phyloP scores from a whole-genome alignment of 2,329 filamentous ascomycete genomes.

The Penicillium digitatum region DNA sequence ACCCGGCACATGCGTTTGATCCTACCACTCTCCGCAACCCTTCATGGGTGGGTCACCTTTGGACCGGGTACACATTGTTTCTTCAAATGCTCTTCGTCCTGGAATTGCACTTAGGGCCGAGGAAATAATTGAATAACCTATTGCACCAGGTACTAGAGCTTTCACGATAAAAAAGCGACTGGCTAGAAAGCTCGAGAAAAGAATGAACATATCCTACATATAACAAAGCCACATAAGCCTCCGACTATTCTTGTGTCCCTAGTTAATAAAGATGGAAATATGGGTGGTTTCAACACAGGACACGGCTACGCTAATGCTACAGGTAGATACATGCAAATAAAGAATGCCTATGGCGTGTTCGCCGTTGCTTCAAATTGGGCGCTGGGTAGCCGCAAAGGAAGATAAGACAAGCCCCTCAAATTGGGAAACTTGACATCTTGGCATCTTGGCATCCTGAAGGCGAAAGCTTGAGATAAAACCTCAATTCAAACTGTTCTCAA shows the following conservation, averaged over 20 bases:
- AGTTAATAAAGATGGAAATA: not conserved
- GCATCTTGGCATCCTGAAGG: not conserved
- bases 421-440: not conserved
- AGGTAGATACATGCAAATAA: not conserved
- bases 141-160: too few relatives aligned
- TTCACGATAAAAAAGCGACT: too few relatives aligned
- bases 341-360: not conserved
- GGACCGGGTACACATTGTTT: not conserved
- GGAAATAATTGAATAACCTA: too few relatives aligned
- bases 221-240: too few relatives aligned
- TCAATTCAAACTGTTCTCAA: not conserved
- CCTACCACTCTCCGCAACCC: not conserved
- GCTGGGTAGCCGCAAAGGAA: not conserved
- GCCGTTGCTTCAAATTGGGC: not conserved
- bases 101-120: not conserved
- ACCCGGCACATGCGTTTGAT: not conserved
- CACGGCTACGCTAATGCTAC: not conserved
- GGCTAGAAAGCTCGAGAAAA: too few relatives aligned
- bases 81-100: not conserved
- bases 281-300: not conserved
- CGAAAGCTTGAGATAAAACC: not conserved
- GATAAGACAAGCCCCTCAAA: not conserved
- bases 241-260: too few relatives aligned
- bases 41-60: not conserved
- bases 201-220: too few relatives aligned